Base-by-base conservation (phyloP, 495 filamentous ascomycete genomes). In the Penicillium roqueforti region DNA sequence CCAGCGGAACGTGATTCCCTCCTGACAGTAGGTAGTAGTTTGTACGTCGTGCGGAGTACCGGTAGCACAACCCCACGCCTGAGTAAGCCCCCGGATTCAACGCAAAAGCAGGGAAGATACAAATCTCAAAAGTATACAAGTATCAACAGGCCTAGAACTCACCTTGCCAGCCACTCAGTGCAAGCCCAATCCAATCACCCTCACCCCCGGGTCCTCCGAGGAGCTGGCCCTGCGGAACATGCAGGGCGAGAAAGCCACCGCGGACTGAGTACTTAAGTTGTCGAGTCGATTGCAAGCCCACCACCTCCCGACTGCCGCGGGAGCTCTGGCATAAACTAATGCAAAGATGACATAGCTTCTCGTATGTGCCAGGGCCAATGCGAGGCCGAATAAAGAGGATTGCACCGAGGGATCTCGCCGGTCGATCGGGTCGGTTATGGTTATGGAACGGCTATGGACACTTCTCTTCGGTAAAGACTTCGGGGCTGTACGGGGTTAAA, bases 221-320 rank as follows among this genome's bases (percentile, higher is more conserved):
- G 50, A 52, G 50, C 40, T 52, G 50, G 39, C 29, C 49, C 40
- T 43, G 50, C 38, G 44, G 36, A 44, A 1, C 20, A 52, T 34
- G 49, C 26, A 26, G 29, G 29, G 38, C 38, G 29, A 43, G 9
- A 9, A 42, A 52, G 50, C 50, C 50, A 52, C 50, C 50, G 22
- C 16, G 50, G 54, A 65, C 57, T 61, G 60, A 63, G 60, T 55
- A 60, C 60, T 61, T 59, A 61, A 61, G 57, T 58, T 8, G 54
- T 58, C 56, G 53, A 56, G 55, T 64, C 47, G 43, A 37, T 47
- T 46, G 32, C 19, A 41, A 56, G 54, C 38, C 55, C 54, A 54
- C 58, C 62, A 49, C 53, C 54, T 54, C 42, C 57, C 20, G 49
- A 13, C 7, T 42, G 25, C 45, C 51, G 26, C 28, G 36, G 57